Conservation (phyloP, 163 green algal species). For the Chloromonas sp. region DNA sequence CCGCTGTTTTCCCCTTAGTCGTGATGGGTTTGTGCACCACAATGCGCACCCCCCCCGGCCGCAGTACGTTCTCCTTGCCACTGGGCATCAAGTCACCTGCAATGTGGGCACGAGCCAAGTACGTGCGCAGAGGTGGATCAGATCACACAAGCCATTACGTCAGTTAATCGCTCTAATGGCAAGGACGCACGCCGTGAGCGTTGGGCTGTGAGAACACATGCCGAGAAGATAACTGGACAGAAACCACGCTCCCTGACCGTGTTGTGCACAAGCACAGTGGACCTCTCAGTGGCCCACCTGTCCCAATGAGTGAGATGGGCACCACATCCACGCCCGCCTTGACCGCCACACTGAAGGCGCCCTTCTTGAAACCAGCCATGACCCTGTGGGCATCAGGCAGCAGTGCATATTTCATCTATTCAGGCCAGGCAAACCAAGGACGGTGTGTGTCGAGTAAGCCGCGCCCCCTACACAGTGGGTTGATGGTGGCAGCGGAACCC, state of each 20-base stretch:
- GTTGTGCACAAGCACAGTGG: too few relatives aligned
- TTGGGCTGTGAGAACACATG: too few relatives aligned
- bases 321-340: constrained; percentile 85
- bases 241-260: too few relatives aligned
- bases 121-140: too few relatives aligned
- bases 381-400: constrained; percentile 45
- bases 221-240: too few relatives aligned
- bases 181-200: too few relatives aligned
- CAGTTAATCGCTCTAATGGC: too few relatives aligned
- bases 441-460: too few relatives aligned
- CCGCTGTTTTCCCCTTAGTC: constrained; percentile 10
- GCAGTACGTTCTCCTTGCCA: constrained; percentile 60
- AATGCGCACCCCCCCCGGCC: constrained; percentile 50
- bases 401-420: constrained; percentile 48
- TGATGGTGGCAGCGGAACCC: too few relatives aligned
- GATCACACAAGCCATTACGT: too few relatives aligned
- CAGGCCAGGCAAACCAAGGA: too few relatives aligned
- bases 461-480: too few relatives aligned
- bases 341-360: constrained; percentile 87
- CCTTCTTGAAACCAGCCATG: constrained; percentile 97
- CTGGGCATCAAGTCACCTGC: constrained; percentile 72
- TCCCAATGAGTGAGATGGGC: constrained; percentile 86
- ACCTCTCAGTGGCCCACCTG: constrained; percentile 26
- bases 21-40: constrained; percentile 58
- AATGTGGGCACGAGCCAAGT: background rate